Base-by-base conservation (phyloP, 2,329 filamentous ascomycete species). In the Aspergillus cejpii region DNA sequence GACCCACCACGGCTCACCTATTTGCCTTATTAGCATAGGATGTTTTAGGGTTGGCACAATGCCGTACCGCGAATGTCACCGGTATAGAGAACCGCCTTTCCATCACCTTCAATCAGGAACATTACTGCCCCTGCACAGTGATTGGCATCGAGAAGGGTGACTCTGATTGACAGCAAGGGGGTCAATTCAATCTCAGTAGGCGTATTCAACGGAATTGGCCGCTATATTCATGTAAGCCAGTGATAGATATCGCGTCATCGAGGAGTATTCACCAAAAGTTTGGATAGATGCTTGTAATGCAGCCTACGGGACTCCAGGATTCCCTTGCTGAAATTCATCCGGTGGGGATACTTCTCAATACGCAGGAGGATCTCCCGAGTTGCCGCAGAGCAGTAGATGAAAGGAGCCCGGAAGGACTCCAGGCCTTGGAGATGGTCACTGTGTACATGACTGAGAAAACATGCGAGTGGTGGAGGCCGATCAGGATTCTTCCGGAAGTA, bases 391-490 rank as follows among this genome's bases (percentile, higher is more conserved):
- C 89, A 96, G 66, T 95, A 96, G 15, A 97, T 80, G 58, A 95
- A 95, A 0, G 87, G 85, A 21, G 85, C 80, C 37, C 81, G 78
- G 43, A 90, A 75, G 10, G 75, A 79, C 55, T 94, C 88, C 1
- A 96, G 75, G 0, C 91, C 90, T 27, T 77, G 76, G 1, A 96
- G 76, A 66, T 96, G 91, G 57, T 96, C 90, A 52, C 85, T 94
- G 62, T 96, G 91, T 2, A 94, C 81, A 76, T 97, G 91, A 65
- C 86, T 94, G 20, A 97, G 74, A 61, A 97, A 95, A 63, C 85
- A 92, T 12, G 86, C 89, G 44, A 92, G 67, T 0, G 88, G 85
- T 3, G 84, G 76, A 12, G 68, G 75, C 12, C 67, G 66, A 5
- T 71, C 71, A 3, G 72, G 68, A 37, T 74, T 73, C 12, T 68